Percentiles rank a stretch among this genome's conserved stretches.
Evolutionary conservation across 371 early-diverging fungal species (phyloP).

Genomic region (Catenaria anguillulae): DNA sequence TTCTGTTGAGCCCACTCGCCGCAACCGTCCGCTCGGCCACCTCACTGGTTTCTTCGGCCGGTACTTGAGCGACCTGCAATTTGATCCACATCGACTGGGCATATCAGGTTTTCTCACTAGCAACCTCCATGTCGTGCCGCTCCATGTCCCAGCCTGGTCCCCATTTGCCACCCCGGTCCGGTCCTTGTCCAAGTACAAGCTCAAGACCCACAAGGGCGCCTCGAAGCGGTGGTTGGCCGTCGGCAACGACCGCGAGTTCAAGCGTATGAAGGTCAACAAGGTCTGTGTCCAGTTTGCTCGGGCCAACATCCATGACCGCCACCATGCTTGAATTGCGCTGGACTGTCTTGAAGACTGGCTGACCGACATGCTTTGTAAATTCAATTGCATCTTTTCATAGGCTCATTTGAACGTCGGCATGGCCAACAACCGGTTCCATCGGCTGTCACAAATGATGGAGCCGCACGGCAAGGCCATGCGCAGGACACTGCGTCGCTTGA

Average conservation of each 20-base stretch:
- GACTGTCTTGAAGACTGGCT: too few relatives aligned
- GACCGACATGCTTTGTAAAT: too few relatives aligned
- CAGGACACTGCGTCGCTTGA: neutral
- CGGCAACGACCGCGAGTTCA: neutral
- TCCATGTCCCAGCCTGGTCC: neutral
- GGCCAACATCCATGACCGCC: too few relatives aligned
- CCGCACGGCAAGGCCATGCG: neutral
- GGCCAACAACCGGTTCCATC: neutral
- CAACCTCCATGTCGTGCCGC: neutral
- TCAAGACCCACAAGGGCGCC: constrained; percentile 7
- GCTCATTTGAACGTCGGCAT: neutral
- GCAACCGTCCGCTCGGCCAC: neutral
- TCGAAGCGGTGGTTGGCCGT: neutral
- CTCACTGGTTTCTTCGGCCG: neutral
- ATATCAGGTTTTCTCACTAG: neutral
- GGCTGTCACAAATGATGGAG: neutral
- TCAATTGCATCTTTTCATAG: neutral
- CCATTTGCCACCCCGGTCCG: neutral
- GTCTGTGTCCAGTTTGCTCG: neutral
- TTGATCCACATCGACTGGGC: neutral
- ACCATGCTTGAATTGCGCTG: too few relatives aligned
- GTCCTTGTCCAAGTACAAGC: constrained; percentile 3
- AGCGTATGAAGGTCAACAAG: constrained; percentile 4
- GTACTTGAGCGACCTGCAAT: too few relatives aligned
- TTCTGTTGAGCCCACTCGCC: neutral